Evolutionary conservation across 2,329 filamentous ascomycete species (phyloP).

Genomic region (Gaeumannomyces tritici): DNA sequence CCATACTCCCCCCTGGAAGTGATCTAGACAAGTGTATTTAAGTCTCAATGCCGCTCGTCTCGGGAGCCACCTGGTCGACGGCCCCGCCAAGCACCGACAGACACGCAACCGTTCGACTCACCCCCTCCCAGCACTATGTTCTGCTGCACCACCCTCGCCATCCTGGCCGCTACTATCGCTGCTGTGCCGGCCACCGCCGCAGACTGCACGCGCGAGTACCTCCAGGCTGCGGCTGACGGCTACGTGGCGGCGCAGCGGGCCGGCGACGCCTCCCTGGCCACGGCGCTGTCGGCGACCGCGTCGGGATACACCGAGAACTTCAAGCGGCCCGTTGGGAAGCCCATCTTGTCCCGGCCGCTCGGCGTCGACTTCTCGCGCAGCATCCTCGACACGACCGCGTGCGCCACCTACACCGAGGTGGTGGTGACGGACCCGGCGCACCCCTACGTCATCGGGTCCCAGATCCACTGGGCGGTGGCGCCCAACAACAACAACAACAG

Average conservation of each 20-base stretch:
- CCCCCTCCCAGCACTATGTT: background rate
- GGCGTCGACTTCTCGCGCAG: constrained; percentile 22
- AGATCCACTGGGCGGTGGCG: constrained; percentile 20
- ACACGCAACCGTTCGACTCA: no score
- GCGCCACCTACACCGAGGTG: constrained; percentile 31
- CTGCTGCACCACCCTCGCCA: background rate
- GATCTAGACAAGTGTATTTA: background rate
- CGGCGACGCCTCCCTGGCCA: constrained; percentile 4
- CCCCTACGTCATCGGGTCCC: constrained; percentile 25
- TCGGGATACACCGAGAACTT: constrained; percentile 8
- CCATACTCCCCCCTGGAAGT: background rate
- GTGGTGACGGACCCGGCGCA: constrained; percentile 19
- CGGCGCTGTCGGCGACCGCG: constrained; percentile 4
- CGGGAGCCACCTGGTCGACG: no score
- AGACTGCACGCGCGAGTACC: constrained; percentile 6
- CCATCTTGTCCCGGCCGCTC: constrained; percentile 19
- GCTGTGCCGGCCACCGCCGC: constrained; percentile 1
- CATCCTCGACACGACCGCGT: constrained; percentile 21
- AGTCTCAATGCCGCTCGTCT: background rate
- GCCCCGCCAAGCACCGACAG: background rate
- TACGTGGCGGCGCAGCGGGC: constrained; percentile 8
- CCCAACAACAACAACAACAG: no score
- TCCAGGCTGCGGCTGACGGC: constrained; percentile 5
- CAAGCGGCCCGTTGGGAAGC: constrained; percentile 7
- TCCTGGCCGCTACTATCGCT: background rate